A percentile compares a stretch with the other conserved stretches of the same genome.
phyloP scores from a whole-genome alignment of 2,329 filamentous ascomycete species.

The Aspergillus alliaceus region DNA sequence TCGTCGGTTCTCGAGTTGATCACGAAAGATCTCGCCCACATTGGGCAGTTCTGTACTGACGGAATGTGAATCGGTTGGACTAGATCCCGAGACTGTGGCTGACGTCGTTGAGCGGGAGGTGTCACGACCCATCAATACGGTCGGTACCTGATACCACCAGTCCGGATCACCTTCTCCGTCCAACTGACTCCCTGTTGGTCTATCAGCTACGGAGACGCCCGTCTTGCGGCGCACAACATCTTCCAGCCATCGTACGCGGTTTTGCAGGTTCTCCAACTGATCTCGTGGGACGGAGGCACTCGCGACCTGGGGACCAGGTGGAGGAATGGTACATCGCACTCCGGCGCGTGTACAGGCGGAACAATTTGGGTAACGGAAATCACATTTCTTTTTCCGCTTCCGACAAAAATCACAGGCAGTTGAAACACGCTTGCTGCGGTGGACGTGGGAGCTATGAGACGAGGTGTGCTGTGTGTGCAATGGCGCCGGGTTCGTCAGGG shows the following conservation, averaged over 20 bases:
- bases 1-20: slow-evolving; percentile 39
- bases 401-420: slow-evolving; percentile 43
- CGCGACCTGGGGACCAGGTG: slow-evolving; percentile 38
- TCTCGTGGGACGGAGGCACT: slow-evolving; percentile 39
- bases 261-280: slow-evolving; percentile 40
- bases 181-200: slow-evolving; percentile 32
- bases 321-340: slow-evolving; percentile 41
- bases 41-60: slow-evolving; percentile 37
- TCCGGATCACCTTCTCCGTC: slow-evolving; percentile 36
- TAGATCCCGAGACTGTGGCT: slow-evolving; percentile 15
- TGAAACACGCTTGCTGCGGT: slow-evolving; percentile 38
- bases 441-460: slow-evolving; percentile 6
- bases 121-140: slow-evolving; percentile 34
- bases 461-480: slow-evolving; percentile 4
- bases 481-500: slow-evolving; percentile 10
- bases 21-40: slow-evolving; percentile 41
- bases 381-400: slow-evolving; percentile 44
- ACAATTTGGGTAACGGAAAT: slow-evolving; percentile 43
- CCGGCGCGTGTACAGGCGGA: slow-evolving; percentile 41
- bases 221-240: slow-evolving; percentile 37
- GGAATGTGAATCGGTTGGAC: slow-evolving; percentile 16
- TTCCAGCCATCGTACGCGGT: slow-evolving; percentile 41
- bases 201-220: slow-evolving; percentile 33
- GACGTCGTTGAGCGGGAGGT: slow-evolving; percentile 19
- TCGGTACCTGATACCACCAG: slow-evolving; percentile 41